Conservation (phyloP, 305 asterid genomes). For the Coffea humblotiana region DNA sequence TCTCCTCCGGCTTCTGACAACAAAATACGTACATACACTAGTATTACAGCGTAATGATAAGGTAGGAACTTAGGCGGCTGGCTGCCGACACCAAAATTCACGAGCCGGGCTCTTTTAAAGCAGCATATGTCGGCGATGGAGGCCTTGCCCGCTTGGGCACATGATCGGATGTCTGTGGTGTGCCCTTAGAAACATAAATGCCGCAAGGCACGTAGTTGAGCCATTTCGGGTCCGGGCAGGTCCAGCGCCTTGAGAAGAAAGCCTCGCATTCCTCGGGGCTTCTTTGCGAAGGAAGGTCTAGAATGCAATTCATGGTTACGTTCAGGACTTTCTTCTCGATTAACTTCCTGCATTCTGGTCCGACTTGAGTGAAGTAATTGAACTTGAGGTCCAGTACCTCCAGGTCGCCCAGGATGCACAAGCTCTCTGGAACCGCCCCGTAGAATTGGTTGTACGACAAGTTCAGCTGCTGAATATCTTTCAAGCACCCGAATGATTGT, state of each 20-base stretch:
- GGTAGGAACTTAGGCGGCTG: neutral
- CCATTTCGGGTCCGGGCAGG: slow-evolving; percentile 41
- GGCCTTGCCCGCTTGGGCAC: slow-evolving; percentile 20
- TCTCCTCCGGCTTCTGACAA: neutral
- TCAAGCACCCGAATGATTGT: slow-evolving; percentile 55
- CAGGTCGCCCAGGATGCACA: slow-evolving; percentile 41
- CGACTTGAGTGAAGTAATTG: slow-evolving; percentile 63
- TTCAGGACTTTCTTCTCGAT: slow-evolving; percentile 40
- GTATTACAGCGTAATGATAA: neutral
- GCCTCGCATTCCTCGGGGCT: slow-evolving; percentile 31
- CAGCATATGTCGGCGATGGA: slow-evolving; percentile 49
- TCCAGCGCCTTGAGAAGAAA: slow-evolving; percentile 34
- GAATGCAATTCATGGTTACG: slow-evolving; percentile 51
- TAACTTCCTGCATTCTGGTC: slow-evolving; percentile 54
- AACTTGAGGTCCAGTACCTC: slow-evolving; percentile 27
- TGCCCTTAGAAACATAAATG: slow-evolving; percentile 1
- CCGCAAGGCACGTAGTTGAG: slow-evolving; percentile 39
- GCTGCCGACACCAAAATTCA: neutral
- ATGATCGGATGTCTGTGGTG: neutral
- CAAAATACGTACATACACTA: neutral
- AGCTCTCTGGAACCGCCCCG: slow-evolving; percentile 54
- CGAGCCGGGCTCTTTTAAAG: slow-evolving; percentile 20
- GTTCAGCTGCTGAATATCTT: slow-evolving; percentile 29
- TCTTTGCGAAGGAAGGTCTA: slow-evolving; percentile 53
- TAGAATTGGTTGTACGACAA: slow-evolving; percentile 40